Evolutionary conservation across 2,329 filamentous ascomycete species (phyloP).

Genomic region (Tympanopsis confertula): DNA sequence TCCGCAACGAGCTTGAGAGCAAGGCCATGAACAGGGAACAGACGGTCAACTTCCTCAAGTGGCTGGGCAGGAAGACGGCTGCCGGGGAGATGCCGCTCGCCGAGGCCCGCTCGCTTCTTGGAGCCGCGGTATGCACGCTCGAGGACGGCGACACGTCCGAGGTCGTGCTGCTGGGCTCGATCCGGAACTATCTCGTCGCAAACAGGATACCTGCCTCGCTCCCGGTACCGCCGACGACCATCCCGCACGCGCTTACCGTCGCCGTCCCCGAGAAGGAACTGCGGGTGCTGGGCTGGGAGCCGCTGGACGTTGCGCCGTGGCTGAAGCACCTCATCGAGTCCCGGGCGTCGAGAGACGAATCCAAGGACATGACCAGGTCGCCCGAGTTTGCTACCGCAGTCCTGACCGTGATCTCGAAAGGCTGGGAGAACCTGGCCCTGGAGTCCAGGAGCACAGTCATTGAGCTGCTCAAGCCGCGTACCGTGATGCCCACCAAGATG

Average conservation of each 20-base stretch:
- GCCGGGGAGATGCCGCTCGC: constrained; percentile 60
- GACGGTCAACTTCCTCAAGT: constrained; percentile 71
- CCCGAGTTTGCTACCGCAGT: constrained; percentile 67
- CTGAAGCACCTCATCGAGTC: constrained; percentile 67
- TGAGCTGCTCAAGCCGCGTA: constrained; percentile 50
- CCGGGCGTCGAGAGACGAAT: constrained; percentile 41
- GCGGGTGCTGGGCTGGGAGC: constrained; percentile 73
- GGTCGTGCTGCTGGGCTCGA: constrained; percentile 66
- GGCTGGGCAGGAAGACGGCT: constrained; percentile 64
- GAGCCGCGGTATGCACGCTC: constrained; percentile 64
- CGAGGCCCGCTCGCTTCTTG: constrained; percentile 60
- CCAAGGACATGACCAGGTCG: constrained; percentile 61
- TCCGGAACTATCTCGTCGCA: constrained; percentile 65
- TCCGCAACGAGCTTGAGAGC: constrained; percentile 69
- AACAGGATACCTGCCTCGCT: constrained; percentile 70
- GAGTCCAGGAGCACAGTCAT: constrained; percentile 55
- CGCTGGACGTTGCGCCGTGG: constrained; percentile 79
- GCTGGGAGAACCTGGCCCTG: constrained; percentile 71
- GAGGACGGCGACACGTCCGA: constrained; percentile 47
- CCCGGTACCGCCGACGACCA: constrained; percentile 69
- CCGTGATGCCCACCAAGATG: constrained; percentile 78
- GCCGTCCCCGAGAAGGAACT: constrained; percentile 56
- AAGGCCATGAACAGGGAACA: constrained; percentile 72
- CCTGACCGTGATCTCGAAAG: constrained; percentile 71
- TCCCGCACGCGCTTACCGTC: constrained; percentile 76